Base-by-base conservation (phyloP, 306 rosid genomes). In the Trichosanthes cucumerina region DNA sequence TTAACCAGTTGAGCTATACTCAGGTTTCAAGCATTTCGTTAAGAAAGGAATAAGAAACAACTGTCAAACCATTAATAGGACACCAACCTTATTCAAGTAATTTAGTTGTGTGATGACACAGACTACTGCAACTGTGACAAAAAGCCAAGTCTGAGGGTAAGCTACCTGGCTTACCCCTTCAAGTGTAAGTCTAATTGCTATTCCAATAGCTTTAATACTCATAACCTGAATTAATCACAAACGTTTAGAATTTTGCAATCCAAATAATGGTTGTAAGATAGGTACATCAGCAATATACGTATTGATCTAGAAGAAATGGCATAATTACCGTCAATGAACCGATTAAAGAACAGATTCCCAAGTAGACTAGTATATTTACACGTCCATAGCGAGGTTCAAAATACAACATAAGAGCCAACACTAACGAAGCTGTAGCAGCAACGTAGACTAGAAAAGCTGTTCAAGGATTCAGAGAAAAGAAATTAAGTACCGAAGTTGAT, bases 101-200 rank as follows among this genome's bases (percentile, higher is more conserved):
- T 92, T 95, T 81, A 95, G 78, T 85, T 95, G 97, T 69, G 97
- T 92, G 81, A 92, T 62, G 73, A 95, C 93, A 24, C 97, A 92
- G 78, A 95, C 91, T 59, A 81, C 79, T 7, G 97, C 93, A 58
- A 92, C 96, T 16, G 92, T 80, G 72, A 92, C 34, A 58, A 95
- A 95, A 82, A 95, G 89, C 98, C 97, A 95, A 73, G 97, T 91
- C 85, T 95, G 98, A 26, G 97, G 98, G 81, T 92, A 92, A 39
- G 92, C 93, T 75, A 88, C 58, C 79, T 95, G 97, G 83, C 88
- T 92, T 52, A 86, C 84, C 46, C 98, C 98, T 78, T 92, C 97
- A 58, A 94, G 79, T 23, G 98, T 90, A 59, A 95, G 93, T 92
- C 90, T 92, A 75, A 94, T 85, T 33, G 97, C 97, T 83, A 94